These are phyloP conservation scores for Cryphonectria japonica DNA, from an alignment of 2,329 filamentous ascomycete genomes.

Conservation along the genomic window DNA sequence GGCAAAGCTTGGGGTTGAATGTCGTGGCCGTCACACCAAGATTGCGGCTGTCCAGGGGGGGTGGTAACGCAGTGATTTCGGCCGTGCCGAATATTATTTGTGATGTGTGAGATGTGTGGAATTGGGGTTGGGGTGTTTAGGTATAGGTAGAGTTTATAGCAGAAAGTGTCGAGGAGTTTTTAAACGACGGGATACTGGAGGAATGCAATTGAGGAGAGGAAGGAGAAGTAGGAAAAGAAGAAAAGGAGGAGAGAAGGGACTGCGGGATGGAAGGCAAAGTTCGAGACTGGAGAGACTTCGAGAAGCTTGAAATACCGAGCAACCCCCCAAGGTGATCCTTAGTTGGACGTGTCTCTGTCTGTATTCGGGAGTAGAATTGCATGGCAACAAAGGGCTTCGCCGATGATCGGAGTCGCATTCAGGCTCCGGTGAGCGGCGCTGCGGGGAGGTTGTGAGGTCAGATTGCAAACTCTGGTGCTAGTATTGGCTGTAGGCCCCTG, in stretches of 20 bases:
- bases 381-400: slow-evolving; percentile 8
- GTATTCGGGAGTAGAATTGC: background rate
- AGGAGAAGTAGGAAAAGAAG: background rate
- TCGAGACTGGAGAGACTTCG: background rate
- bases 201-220: background rate
- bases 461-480: slow-evolving; percentile 12
- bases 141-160: background rate
- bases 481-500: background rate
- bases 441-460: slow-evolving; percentile 6
- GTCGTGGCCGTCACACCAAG: slow-evolving; percentile 17
- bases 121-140: background rate
- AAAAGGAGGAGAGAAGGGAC: background rate
- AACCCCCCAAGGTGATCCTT: background rate
- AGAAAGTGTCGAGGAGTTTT: background rate
- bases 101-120: background rate
- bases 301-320: background rate
- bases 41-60: background rate
- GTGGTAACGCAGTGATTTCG: background rate
- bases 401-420: slow-evolving; percentile 12
- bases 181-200: background rate
- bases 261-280: background rate
- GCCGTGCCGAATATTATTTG: background rate
- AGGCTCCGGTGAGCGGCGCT: slow-evolving; percentile 10
- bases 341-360: background rate
- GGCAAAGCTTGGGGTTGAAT: background rate